A percentile compares a stretch with the other conserved stretches of the same genome.
Conservation (phyloP, 331 rosid species). For the Prunus yedoensis region DNA sequence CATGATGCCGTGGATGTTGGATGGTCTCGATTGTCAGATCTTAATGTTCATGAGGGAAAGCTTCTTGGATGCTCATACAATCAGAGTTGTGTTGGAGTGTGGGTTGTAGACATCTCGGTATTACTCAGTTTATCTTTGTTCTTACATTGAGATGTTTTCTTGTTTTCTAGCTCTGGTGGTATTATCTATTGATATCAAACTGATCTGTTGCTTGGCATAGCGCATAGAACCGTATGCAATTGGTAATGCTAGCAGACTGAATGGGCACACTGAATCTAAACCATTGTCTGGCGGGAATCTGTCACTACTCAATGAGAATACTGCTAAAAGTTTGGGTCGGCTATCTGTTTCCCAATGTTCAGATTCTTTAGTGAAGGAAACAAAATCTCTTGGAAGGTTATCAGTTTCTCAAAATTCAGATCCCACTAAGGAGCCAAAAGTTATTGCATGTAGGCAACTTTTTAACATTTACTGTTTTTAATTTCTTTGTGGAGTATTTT, state of each 20-base stretch:
- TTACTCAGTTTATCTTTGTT: slow-evolving; percentile 14
- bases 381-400: slow-evolving; percentile 83
- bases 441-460: slow-evolving; percentile 63
- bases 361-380: slow-evolving; percentile 75
- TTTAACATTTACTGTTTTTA: slow-evolving; percentile 8
- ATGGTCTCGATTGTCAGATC: slow-evolving; percentile 96
- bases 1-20: slow-evolving; percentile 94
- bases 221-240: slow-evolving; percentile 83
- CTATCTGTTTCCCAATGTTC: slow-evolving; percentile 68
- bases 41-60: slow-evolving; percentile 95
- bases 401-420: slow-evolving; percentile 92
- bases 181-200: slow-evolving; percentile 17
- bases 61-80: slow-evolving; percentile 98
- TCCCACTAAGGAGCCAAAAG: slow-evolving; percentile 71
- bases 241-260: slow-evolving; percentile 57
- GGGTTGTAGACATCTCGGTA: slow-evolving; percentile 99
- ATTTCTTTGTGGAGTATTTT: not conserved
- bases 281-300: slow-evolving; percentile 58
- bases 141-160: slow-evolving; percentile 9
- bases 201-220: slow-evolving; percentile 46
- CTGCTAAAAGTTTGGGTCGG: slow-evolving; percentile 55
- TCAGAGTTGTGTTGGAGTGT: slow-evolving; percentile 99
- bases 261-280: slow-evolving; percentile 83
- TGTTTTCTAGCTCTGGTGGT: slow-evolving; percentile 25
- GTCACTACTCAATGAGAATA: slow-evolving; percentile 59